Conservation (phyloP, 108 stramenopile genomes). For the Discostella stelligeroides region DNA sequence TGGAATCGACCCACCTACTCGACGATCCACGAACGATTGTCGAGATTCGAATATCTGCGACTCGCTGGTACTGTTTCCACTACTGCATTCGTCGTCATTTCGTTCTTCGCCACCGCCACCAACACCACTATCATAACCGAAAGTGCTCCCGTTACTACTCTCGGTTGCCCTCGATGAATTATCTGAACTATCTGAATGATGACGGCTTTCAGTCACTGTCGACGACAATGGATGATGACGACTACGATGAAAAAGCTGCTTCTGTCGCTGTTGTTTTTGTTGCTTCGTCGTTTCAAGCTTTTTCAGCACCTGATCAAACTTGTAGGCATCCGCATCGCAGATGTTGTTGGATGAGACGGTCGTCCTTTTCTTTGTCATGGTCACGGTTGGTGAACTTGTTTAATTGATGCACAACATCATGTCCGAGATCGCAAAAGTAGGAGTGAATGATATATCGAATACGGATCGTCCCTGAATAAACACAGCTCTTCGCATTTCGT, state of each 20-base stretch:
- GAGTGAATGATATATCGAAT: too few relatives aligned
- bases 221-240: not conserved
- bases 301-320: slow-evolving; percentile 21
- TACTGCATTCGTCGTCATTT: not conserved
- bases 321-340: slow-evolving; percentile 3
- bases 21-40: slow-evolving; percentile 12
- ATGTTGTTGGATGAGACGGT: not conserved
- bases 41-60: slow-evolving; percentile 5
- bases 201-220: not conserved
- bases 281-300: slow-evolving; percentile 32
- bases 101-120: not conserved
- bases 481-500: too few relatives aligned
- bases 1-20: not conserved
- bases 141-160: not conserved
- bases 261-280: not conserved
- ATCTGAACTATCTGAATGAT: slow-evolving; percentile 6
- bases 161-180: slow-evolving; percentile 1
- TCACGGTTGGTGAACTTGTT: too few relatives aligned
- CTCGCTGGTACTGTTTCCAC: not conserved
- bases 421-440: too few relatives aligned
- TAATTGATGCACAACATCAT: too few relatives aligned
- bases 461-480: too few relatives aligned
- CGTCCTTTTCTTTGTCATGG: not conserved
- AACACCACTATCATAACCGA: not conserved
- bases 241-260: not conserved